A percentile compares a stretch with the other conserved stretches of the same genome.
Conservation (phyloP, 768 basidiomycete genomes). For the Amanita rubescens region DNA sequence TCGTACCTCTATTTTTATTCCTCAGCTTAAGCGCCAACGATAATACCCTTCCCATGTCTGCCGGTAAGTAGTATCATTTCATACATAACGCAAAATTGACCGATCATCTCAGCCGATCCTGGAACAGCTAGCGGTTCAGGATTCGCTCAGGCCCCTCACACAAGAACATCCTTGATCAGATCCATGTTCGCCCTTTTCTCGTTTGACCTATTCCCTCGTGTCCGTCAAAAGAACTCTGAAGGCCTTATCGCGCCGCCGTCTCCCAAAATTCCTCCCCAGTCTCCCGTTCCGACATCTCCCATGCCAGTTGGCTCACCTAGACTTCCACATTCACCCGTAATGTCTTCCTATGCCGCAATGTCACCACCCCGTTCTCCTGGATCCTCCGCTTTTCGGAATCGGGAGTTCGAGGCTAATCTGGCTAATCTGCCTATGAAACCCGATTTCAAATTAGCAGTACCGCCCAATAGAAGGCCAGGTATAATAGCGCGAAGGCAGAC, state of each 20-base stretch:
- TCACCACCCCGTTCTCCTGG: conserved; percentile 34
- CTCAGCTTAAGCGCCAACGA: conserved; percentile 95
- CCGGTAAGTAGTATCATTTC: conserved; percentile 28
- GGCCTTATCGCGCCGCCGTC: conserved; percentile 67
- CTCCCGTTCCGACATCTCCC: conserved; percentile 25
- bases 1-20: conserved; percentile 89
- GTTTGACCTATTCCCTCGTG: conserved; percentile 29
- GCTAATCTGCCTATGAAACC: conserved; percentile 18
- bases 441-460: conserved; percentile 33
- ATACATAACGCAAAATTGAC: background rate
- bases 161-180: conserved; percentile 57
- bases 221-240: conserved; percentile 45
- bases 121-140: conserved; percentile 31
- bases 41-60: conserved; percentile 80
- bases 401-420: conserved; percentile 27
- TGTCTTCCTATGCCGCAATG: conserved; percentile 12
- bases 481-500: conserved; percentile 18
- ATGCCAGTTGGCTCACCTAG: conserved; percentile 15
- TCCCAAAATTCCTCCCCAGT: conserved; percentile 29
- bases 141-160: conserved; percentile 19
- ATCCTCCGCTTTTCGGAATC: conserved; percentile 13
- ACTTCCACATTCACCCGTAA: background rate
- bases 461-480: conserved; percentile 27
- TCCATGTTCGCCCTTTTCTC: conserved; percentile 49
- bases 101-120: conserved; percentile 24